A percentile compares a stretch with the other conserved stretches of the same genome.
Evolutionary conservation across 306 rosid genomes (phyloP).

Genomic region (Pyrus betulifolia): DNA sequence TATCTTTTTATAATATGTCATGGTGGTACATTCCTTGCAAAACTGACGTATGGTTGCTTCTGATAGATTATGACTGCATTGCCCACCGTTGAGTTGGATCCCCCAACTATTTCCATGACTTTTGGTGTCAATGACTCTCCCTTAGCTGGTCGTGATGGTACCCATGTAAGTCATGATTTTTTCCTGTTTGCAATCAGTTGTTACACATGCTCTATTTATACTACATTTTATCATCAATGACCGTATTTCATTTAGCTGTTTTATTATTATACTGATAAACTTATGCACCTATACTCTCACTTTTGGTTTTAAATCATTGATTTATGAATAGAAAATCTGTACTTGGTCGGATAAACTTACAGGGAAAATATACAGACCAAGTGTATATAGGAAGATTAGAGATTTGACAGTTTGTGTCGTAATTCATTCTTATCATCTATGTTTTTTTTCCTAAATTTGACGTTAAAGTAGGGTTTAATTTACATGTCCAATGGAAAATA

Average conservation of each 20-base stretch:
- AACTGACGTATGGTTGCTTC: not conserved
- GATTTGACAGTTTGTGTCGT: not conserved
- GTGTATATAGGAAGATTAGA: not conserved
- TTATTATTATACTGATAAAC: not conserved
- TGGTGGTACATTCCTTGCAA: not conserved
- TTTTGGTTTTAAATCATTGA: not conserved
- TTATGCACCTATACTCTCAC: not conserved
- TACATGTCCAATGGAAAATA: not conserved
- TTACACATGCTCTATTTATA: not conserved
- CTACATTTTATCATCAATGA: not conserved
- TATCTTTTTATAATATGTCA: not conserved
- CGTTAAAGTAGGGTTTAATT: not conserved
- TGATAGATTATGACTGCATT: slow-evolving; percentile 63
- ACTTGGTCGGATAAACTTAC: not conserved
- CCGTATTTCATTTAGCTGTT: not conserved
- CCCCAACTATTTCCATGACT: slow-evolving; percentile 98
- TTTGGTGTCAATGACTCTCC: slow-evolving; percentile 98
- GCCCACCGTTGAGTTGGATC: slow-evolving; percentile 91
- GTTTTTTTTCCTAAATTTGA: not conserved
- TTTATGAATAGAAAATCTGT: not conserved
- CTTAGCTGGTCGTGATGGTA: slow-evolving; percentile 94
- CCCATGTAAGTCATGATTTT: slow-evolving; percentile 66
- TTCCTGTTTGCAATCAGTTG: not conserved
- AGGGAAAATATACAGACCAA: not conserved
- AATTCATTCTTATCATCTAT: not conserved